Conservation (phyloP, 495 filamentous ascomycete genomes). For the Zalerion maritima region DNA sequence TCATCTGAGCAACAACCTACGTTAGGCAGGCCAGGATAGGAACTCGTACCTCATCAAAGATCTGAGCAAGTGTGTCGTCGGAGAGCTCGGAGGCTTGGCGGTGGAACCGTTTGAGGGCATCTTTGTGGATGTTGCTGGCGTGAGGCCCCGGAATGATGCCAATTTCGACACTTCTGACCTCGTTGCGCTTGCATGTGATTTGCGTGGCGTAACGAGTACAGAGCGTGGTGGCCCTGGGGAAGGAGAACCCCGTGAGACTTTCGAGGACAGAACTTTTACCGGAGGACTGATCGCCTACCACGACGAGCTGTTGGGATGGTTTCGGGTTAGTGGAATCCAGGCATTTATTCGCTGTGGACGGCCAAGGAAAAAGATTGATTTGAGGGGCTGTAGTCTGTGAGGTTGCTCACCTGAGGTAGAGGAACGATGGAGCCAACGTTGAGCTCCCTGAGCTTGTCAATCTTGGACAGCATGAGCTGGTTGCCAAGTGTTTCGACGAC, state of each 20-base stretch:
- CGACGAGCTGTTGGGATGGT: constrained; percentile 31
- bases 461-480: constrained; percentile 14
- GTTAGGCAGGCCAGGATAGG: not conserved
- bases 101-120: constrained; percentile 8
- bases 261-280: constrained; percentile 41
- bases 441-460: constrained; percentile 25
- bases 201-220: constrained; percentile 47
- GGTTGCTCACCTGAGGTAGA: constrained; percentile 26
- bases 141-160: constrained; percentile 30
- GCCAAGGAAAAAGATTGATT: too few relatives aligned
- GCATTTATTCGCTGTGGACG: too few relatives aligned
- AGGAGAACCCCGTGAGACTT: constrained; percentile 34
- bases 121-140: constrained; percentile 12
- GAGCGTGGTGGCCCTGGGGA: constrained; percentile 35
- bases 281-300: constrained; percentile 35
- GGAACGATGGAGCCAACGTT: constrained; percentile 23
- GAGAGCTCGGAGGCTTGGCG: constrained; percentile 11
- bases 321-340: too few relatives aligned
- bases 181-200: constrained; percentile 36
- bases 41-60: constrained; percentile 16
- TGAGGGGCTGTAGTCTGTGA: too few relatives aligned
- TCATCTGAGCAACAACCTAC: constrained; percentile 1
- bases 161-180: constrained; percentile 17
- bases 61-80: constrained; percentile 9
- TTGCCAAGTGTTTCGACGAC: too few relatives aligned